Percentiles rank a stretch among this genome's conserved stretches.
Evolutionary conservation across 1,284 basidiomycete species (phyloP).

Genomic region (Pseudozyma thailandica): DNA sequence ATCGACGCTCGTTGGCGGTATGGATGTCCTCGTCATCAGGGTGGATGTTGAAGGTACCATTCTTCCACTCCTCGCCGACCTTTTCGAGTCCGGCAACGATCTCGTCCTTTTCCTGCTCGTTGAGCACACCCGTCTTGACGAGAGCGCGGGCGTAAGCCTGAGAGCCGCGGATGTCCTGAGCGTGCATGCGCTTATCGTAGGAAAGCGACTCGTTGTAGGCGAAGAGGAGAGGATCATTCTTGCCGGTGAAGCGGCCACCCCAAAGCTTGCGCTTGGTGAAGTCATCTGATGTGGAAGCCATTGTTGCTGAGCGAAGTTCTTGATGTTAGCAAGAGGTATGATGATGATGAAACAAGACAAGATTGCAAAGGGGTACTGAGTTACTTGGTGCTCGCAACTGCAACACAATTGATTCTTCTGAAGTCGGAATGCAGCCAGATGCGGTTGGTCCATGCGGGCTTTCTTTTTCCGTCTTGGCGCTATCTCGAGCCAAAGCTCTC

Average conservation of each 20-base stretch:
- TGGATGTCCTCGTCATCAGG: slow-evolving; percentile 97
- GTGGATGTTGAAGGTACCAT: slow-evolving; percentile 58
- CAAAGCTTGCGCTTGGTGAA: slow-evolving; percentile 67
- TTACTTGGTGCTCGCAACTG: no score
- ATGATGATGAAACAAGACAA: neutral
- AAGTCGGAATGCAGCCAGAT: no score
- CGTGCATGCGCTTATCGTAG: slow-evolving; percentile 93
- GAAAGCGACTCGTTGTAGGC: slow-evolving; percentile 75
- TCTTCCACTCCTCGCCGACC: slow-evolving; percentile 85
- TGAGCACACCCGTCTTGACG: slow-evolving; percentile 81
- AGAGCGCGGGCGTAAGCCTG: slow-evolving; percentile 94
- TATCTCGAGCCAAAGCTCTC: no score
- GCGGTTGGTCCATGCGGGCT: slow-evolving; percentile 1
- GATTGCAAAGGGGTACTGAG: no score
- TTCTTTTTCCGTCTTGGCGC: no score
- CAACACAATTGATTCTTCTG: no score
- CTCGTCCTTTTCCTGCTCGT: slow-evolving; percentile 75
- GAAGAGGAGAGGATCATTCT: slow-evolving; percentile 65
- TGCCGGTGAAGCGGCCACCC: slow-evolving; percentile 67
- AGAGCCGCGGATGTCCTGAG: slow-evolving; percentile 89
- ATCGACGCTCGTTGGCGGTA: slow-evolving; percentile 95
- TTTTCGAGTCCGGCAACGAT: slow-evolving; percentile 81
- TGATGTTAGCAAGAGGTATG: neutral
- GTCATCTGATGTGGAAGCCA: slow-evolving; percentile 52
- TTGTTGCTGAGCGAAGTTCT: neutral